A percentile compares a stretch with the other conserved stretches of the same genome.
Conservation (phyloP, 2,329 filamentous ascomycete species). For the Aquanectria penicillioides region DNA sequence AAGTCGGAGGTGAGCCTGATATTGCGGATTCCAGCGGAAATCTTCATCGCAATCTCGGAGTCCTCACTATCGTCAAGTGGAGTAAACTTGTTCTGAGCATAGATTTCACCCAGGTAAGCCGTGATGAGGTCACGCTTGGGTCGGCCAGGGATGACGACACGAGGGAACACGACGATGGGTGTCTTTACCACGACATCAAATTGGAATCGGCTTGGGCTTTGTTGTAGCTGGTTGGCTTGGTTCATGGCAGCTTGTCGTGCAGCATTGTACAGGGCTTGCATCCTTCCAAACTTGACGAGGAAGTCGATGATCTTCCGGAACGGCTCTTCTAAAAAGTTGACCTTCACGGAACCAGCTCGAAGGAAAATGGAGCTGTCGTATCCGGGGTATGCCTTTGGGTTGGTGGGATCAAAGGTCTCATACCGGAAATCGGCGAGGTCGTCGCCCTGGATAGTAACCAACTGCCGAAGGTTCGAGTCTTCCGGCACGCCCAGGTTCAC, state of each 20-base stretch:
- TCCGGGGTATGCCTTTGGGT: conserved; percentile 81
- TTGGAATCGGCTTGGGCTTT: conserved; percentile 88
- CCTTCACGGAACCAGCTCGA: conserved; percentile 91
- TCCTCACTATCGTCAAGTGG: conserved; percentile 81
- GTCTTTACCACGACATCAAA: conserved; percentile 95
- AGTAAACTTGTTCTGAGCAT: conserved; percentile 92
- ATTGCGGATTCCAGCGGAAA: conserved; percentile 91
- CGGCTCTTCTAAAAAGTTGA: conserved; percentile 97
- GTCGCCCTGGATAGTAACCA: conserved; percentile 94
- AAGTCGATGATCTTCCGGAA: conserved; percentile 99
- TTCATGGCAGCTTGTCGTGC: conserved; percentile 93
- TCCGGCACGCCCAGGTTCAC: conserved; percentile 89
- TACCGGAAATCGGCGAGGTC: conserved; percentile 98
- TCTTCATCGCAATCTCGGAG: conserved; percentile 83
- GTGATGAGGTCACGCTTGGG: conserved; percentile 84
- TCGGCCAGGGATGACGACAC: conserved; percentile 75
- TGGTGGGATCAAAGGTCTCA: conserved; percentile 86
- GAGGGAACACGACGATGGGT: conserved; percentile 94
- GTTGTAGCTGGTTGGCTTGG: conserved; percentile 92
- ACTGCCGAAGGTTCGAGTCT: conserved; percentile 81
- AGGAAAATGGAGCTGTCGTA: conserved; percentile 94
- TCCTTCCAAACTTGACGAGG: conserved; percentile 97
- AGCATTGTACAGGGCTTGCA: conserved; percentile 99
- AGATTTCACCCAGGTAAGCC: conserved; percentile 96
- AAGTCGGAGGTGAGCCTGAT: conserved; percentile 91